Evolutionary conservation across 2,329 filamentous ascomycete genomes (phyloP).

Genomic region (Cercospora beticola): DNA sequence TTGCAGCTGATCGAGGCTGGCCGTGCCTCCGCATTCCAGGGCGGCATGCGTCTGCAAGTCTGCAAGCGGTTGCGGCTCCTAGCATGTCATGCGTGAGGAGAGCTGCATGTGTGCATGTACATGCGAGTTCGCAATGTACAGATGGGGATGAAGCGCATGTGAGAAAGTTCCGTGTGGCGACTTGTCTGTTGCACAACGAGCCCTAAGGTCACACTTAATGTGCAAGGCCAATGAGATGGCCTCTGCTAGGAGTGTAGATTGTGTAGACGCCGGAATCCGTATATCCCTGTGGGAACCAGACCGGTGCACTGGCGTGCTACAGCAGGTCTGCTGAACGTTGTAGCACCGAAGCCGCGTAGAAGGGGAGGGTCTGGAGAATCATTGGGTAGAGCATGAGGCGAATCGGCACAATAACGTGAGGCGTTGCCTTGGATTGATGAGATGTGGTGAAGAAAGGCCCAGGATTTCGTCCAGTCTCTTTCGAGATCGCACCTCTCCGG

Average conservation of each 20-base stretch:
- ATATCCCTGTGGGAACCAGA: neutral
- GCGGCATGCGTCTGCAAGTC: neutral
- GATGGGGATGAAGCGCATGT: neutral
- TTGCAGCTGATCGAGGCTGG: neutral
- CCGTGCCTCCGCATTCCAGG: neutral
- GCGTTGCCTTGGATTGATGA: neutral
- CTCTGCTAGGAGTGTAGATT: neutral
- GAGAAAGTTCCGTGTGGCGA: neutral
- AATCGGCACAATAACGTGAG: neutral
- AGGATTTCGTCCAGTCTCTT: neutral
- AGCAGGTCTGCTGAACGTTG: neutral
- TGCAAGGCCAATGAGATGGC: neutral
- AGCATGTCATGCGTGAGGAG: neutral
- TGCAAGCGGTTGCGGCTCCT: neutral
- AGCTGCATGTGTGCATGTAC: neutral
- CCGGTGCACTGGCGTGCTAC: neutral
- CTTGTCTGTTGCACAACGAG: neutral
- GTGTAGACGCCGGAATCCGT: neutral
- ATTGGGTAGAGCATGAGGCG: neutral
- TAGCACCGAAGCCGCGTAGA: neutral
- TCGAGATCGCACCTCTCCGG: neutral
- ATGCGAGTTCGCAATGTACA: neutral
- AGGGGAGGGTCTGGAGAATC: neutral
- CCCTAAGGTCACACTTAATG: neutral
- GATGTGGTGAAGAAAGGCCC: neutral